Evolutionary conservation across 192 early-diverging fungal genomes (phyloP).

Genomic region (Obelidium mucronatum): DNA sequence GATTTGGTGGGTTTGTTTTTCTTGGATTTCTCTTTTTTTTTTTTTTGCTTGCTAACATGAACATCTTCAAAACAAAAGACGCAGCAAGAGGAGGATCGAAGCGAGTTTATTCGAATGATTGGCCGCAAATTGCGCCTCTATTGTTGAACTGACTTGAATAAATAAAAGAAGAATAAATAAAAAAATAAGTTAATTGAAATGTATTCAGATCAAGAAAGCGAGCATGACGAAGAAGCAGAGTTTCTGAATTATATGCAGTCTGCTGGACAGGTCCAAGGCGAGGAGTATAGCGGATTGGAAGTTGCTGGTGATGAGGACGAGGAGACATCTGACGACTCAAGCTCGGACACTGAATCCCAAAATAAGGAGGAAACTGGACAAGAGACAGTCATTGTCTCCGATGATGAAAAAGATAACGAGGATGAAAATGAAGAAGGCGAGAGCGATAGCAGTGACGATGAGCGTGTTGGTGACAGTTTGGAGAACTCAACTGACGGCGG

Average conservation of each 20-base stretch:
- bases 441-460: background rate
- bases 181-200: background rate
- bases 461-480: background rate
- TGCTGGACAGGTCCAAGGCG: background rate
- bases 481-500: background rate
- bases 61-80: background rate
- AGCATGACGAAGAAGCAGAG: constrained; percentile 24
- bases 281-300: background rate
- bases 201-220: background rate
- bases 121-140: constrained; percentile 13
- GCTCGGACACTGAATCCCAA: background rate
- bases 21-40: background rate
- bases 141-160: background rate
- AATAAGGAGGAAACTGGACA: background rate
- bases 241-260: constrained; percentile 17
- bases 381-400: background rate
- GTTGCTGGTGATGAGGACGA: background rate
- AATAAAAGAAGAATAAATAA: background rate
- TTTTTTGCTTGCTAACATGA: background rate
- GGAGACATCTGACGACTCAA: background rate
- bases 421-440: constrained; percentile 18
- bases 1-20: constrained; percentile 18
- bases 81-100: constrained; percentile 29
- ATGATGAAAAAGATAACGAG: constrained; percentile 10
- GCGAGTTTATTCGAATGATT: constrained; percentile 16